Evolutionary conservation across 2,329 filamentous ascomycete species (phyloP).

Genomic region (Xylariaceae sp.): DNA sequence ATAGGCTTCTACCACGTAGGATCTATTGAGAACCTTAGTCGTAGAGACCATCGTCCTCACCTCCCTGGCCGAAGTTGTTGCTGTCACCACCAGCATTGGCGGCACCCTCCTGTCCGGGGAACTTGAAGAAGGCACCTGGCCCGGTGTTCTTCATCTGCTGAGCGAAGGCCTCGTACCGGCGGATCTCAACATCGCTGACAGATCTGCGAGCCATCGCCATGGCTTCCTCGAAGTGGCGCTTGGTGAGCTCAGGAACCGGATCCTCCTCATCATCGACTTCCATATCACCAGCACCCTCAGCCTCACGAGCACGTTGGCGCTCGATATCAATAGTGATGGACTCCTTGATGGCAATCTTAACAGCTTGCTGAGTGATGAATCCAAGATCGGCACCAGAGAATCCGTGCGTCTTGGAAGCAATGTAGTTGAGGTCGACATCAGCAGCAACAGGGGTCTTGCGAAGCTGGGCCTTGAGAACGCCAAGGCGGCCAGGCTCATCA

Average conservation of each 20-base stretch:
- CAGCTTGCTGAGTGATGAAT: constrained; percentile 96
- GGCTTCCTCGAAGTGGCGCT: constrained; percentile 96
- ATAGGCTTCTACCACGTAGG: no score
- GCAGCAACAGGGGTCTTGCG: constrained; percentile 91
- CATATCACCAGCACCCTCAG: constrained; percentile 75
- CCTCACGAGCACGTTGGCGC: constrained; percentile 83
- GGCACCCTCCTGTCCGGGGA: constrained; percentile 74
- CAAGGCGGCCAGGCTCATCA: constrained; percentile 81
- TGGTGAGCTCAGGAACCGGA: constrained; percentile 91
- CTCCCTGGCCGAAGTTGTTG: constrained; percentile 73
- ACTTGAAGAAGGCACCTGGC: constrained; percentile 96
- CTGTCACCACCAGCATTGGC: constrained; percentile 58
- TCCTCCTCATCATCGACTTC: constrained; percentile 87
- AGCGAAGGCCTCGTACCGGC: constrained; percentile 95
- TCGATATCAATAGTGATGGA: constrained; percentile 86
- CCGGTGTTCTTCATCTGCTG: constrained; percentile 99
- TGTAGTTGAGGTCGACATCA: constrained; percentile 86
- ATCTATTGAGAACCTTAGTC: constrained; percentile 76
- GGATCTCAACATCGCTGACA: constrained; percentile 94
- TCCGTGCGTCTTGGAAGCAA: constrained; percentile 94
- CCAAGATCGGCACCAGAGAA: constrained; percentile 99
- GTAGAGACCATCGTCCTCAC: constrained; percentile 95
- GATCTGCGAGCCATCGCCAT: constrained; percentile 94
- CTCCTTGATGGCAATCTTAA: constrained; percentile 99
- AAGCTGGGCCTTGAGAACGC: constrained; percentile 92